phyloP scores from a whole-genome alignment of 2,329 filamentous ascomycete species.

The Penicillium sp. region DNA sequence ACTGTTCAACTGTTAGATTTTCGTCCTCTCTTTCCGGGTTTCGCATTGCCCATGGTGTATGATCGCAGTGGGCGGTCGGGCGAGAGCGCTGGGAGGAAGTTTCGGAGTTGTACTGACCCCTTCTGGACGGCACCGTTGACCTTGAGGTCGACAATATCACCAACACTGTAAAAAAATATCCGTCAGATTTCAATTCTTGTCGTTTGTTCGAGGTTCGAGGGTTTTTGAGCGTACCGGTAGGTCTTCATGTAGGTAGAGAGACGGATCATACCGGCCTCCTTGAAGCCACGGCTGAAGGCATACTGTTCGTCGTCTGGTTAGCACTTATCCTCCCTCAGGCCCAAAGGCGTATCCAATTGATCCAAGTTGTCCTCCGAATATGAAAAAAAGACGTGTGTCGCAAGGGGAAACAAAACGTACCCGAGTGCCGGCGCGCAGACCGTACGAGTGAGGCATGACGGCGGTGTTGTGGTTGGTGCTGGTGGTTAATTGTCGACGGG shows the following conservation, averaged over 20 bases:
- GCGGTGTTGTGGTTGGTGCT: slow-evolving; percentile 50
- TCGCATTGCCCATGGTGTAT: slow-evolving; percentile 5
- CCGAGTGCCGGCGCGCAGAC: slow-evolving; percentile 83
- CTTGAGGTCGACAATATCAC: slow-evolving; percentile 98
- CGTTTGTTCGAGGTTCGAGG: slow-evolving; percentile 20
- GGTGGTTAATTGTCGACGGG: slow-evolving; percentile 40
- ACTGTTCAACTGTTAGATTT: slow-evolving; percentile 52
- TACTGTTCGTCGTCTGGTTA: slow-evolving; percentile 55
- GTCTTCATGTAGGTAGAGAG: slow-evolving; percentile 91
- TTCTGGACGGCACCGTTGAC: slow-evolving; percentile 98
- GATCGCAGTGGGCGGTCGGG: slow-evolving; percentile 3
- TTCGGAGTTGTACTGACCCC: slow-evolving; percentile 64
- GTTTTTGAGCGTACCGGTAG: slow-evolving; percentile 67
- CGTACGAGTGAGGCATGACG: slow-evolving; percentile 82
- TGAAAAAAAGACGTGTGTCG: slow-evolving; percentile 6
- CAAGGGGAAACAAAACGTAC: slow-evolving; percentile 51
- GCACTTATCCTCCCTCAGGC: slow-evolving; percentile 25
- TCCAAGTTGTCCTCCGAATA: background rate
- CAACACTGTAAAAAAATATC: slow-evolving; percentile 61
- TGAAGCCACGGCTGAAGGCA: slow-evolving; percentile 92
- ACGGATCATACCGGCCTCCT: slow-evolving; percentile 90
- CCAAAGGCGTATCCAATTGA: slow-evolving; percentile 10
- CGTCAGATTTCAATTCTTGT: slow-evolving; percentile 46
- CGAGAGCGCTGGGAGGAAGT: background rate
- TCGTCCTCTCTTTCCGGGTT: background rate